Conservation (phyloP, 345 rosid species). For the Populus deltoides region DNA sequence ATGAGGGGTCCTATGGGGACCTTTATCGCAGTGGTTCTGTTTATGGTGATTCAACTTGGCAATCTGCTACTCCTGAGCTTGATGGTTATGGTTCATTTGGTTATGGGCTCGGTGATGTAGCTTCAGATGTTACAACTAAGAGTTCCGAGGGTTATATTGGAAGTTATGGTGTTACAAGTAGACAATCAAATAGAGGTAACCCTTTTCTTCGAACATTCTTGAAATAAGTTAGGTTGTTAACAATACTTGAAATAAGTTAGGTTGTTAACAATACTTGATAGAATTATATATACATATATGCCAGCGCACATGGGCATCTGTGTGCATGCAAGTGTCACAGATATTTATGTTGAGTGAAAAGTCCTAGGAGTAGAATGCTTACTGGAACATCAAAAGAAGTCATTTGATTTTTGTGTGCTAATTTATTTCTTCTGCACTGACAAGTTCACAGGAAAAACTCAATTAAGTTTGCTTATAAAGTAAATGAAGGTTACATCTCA, state of each 20-base stretch:
- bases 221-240: background rate
- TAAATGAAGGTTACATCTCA: background rate
- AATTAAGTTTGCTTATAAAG: background rate
- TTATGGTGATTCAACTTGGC: slow-evolving; percentile 80
- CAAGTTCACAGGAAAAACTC: background rate
- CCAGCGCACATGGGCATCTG: background rate
- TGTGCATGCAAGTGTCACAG: background rate
- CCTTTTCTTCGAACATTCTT: slow-evolving; percentile 12
- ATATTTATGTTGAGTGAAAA: background rate
- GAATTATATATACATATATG: background rate
- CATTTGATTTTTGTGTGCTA: no score
- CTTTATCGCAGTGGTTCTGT: slow-evolving; percentile 54
- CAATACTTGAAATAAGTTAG: background rate
- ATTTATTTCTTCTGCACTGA: background rate
- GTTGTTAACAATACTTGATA: background rate
- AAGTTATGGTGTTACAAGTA: slow-evolving; percentile 64
- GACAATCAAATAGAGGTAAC: slow-evolving; percentile 85
- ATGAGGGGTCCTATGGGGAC: slow-evolving; percentile 65
- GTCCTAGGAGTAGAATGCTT: background rate
- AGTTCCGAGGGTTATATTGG: slow-evolving; percentile 69
- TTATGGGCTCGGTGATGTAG: slow-evolving; percentile 60
- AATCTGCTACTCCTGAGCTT: slow-evolving; percentile 55
- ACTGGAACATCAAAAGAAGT: background rate
- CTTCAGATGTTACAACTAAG: slow-evolving; percentile 57
- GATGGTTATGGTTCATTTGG: slow-evolving; percentile 63